phyloP scores from a whole-genome alignment of 352 stramenopile genomes.

The Discostella stelligera region DNA sequence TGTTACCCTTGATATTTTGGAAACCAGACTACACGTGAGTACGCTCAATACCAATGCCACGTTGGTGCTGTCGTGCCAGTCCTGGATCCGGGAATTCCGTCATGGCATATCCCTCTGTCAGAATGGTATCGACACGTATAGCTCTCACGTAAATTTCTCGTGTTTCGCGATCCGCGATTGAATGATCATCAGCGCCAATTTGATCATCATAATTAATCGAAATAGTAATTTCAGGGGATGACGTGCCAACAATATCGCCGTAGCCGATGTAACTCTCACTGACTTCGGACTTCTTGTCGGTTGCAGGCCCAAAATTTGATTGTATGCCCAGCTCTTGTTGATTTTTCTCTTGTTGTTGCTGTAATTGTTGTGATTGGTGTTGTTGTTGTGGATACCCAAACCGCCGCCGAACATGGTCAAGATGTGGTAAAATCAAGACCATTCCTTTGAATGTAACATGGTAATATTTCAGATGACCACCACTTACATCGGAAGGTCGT shows the following conservation, averaged over 20 bases:
- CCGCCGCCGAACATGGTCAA: slow-evolving; percentile 17
- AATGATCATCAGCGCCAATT: not conserved
- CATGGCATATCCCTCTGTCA: slow-evolving; percentile 70
- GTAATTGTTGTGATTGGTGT: not conserved
- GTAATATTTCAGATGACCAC: slow-evolving; percentile 53
- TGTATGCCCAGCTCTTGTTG: not conserved
- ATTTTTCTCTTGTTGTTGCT: not conserved
- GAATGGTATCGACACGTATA: slow-evolving; percentile 67
- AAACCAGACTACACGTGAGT: not conserved
- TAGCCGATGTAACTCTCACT: not conserved
- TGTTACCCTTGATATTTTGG: not conserved
- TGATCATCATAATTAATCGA: slow-evolving; percentile 14
- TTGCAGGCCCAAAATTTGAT: not conserved
- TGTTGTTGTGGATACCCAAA: not conserved
- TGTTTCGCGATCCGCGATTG: not conserved
- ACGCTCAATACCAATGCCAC: not conserved
- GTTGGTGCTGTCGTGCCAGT: not conserved
- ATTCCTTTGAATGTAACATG: slow-evolving; percentile 66
- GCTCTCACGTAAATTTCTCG: slow-evolving; percentile 25
- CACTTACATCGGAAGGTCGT: not conserved
- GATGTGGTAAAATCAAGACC: slow-evolving; percentile 55
- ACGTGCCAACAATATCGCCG: slow-evolving; percentile 67
- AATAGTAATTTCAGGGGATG: slow-evolving; percentile 34
- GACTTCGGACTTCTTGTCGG: not conserved
- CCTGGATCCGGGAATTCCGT: not conserved